phyloP scores from a whole-genome alignment of 2,329 filamentous ascomycete species.

The Lizonia empirigonia region DNA sequence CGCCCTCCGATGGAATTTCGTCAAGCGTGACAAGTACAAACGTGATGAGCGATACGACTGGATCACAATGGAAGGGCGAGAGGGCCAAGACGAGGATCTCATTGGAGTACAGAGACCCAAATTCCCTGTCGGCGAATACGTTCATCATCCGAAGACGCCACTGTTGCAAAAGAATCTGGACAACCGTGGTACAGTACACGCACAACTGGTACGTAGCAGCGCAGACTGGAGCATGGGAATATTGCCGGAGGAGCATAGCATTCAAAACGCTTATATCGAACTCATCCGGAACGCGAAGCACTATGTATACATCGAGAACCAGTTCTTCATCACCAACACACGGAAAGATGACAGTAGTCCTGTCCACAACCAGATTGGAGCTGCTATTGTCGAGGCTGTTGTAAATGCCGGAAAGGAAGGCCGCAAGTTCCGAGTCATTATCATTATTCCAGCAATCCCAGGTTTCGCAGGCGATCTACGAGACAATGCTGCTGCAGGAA shows the following conservation, averaged over 20 bases:
- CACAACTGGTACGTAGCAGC: conserved; percentile 87
- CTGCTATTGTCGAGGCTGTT: conserved; percentile 88
- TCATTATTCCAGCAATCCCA: conserved; percentile 88
- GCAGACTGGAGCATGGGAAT: conserved; percentile 95
- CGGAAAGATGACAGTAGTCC: conserved; percentile 79
- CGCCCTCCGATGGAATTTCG: conserved; percentile 91
- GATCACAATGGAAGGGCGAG: conserved; percentile 77
- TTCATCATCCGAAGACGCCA: conserved; percentile 76
- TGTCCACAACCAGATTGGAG: conserved; percentile 85
- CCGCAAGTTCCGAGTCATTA: conserved; percentile 88
- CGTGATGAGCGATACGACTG: conserved; percentile 82
- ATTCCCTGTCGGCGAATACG: conserved; percentile 86
- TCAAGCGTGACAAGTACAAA: conserved; percentile 98
- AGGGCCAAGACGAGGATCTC: conserved; percentile 80
- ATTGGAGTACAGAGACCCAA: conserved; percentile 87
- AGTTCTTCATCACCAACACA: conserved; percentile 90
- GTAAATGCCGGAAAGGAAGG: conserved; percentile 79
- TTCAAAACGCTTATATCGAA: conserved; percentile 85
- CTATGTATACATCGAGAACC: conserved; percentile 97
- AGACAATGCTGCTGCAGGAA: conserved; percentile 81
- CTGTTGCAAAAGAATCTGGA: conserved; percentile 66
- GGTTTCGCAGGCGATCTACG: conserved; percentile 92
- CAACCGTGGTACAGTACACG: conserved; percentile 73
- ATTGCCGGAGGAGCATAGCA: conserved; percentile 74
- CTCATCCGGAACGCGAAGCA: conserved; percentile 87